Percentiles rank a stretch among this genome's conserved stretches.
phyloP scores from a whole-genome alignment of 257 asterid genomes.

The Solanum pinnatisectum region DNA sequence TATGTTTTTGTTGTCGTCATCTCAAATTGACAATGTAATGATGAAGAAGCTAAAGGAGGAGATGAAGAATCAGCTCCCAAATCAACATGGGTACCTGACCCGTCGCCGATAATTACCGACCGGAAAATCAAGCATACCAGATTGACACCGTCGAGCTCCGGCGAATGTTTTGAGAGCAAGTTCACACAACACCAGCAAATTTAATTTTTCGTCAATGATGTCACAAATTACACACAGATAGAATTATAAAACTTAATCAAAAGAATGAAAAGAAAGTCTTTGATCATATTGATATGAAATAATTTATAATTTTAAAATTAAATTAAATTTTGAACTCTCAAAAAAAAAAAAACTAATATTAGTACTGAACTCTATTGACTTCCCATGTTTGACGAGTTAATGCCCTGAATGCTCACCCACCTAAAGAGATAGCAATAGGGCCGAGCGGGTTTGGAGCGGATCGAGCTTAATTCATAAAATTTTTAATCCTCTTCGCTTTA shows the following conservation, averaged over 20 bases:
- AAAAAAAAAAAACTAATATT: too few species aligned
- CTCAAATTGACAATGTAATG: background rate
- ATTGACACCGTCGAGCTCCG: conserved; percentile 50
- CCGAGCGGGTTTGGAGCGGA: too few species aligned
- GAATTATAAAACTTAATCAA: too few species aligned
- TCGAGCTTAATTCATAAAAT: too few species aligned
- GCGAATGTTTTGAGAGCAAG: conserved; percentile 23
- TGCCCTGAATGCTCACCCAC: too few species aligned
- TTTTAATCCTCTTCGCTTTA: accelerated
- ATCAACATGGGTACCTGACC: conserved; percentile 56
- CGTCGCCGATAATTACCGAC: conserved; percentile 44
- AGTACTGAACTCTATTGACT: too few species aligned
- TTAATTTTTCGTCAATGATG: background rate
- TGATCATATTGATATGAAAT: too few species aligned
- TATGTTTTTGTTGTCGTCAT: background rate
- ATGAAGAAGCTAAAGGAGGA: conserved; percentile 1
- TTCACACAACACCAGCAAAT: background rate
- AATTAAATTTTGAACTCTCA: too few species aligned
- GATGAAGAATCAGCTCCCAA: background rate
- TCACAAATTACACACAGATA: background rate
- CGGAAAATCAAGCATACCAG: conserved; percentile 34
- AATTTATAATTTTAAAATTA: too few species aligned
- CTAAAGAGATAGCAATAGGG: too few species aligned
- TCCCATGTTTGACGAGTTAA: too few species aligned
- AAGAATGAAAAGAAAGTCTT: too few species aligned